These are phyloP conservation scores for Cytospora piceicola DNA, from an alignment of 2,329 filamentous ascomycete genomes.

Conservation along the genomic window DNA sequence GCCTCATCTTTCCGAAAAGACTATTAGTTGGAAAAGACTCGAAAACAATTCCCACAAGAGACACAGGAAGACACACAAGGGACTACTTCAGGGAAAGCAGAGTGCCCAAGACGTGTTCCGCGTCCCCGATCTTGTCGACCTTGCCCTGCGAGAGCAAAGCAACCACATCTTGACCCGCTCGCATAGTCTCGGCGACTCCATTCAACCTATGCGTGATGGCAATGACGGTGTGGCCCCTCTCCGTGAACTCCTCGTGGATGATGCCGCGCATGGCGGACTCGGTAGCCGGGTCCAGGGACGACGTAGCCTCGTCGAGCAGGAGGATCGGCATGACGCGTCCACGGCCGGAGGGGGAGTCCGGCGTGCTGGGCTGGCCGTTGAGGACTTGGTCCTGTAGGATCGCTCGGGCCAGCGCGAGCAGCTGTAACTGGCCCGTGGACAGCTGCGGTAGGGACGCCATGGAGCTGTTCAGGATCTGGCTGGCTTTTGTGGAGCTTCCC, in stretches of 20 bases:
- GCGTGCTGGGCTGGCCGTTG: background rate
- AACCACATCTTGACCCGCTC: background rate
- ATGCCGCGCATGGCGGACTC: background rate
- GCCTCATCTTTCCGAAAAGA: no score
- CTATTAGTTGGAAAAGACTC: no score
- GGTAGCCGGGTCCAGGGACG: background rate
- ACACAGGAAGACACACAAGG: no score
- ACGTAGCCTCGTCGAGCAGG: background rate
- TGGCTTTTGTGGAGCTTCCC: background rate
- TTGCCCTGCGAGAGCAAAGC: background rate
- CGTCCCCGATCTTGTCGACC: background rate
- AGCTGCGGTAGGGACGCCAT: background rate
- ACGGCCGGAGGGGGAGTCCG: no score
- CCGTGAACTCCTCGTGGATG: background rate
- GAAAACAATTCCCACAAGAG: no score
- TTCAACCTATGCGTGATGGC: background rate
- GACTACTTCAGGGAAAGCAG: no score
- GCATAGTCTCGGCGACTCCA: background rate
- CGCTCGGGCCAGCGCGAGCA: background rate
- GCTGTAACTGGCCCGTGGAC: background rate
- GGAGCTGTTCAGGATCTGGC: background rate
- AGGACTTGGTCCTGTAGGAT: background rate
- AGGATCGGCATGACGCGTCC: background rate
- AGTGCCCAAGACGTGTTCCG: background rate
- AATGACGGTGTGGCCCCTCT: background rate